These are phyloP conservation scores for Moelleriella libera DNA, from an alignment of 2,329 filamentous ascomycete species.

Conservation along the genomic window DNA sequence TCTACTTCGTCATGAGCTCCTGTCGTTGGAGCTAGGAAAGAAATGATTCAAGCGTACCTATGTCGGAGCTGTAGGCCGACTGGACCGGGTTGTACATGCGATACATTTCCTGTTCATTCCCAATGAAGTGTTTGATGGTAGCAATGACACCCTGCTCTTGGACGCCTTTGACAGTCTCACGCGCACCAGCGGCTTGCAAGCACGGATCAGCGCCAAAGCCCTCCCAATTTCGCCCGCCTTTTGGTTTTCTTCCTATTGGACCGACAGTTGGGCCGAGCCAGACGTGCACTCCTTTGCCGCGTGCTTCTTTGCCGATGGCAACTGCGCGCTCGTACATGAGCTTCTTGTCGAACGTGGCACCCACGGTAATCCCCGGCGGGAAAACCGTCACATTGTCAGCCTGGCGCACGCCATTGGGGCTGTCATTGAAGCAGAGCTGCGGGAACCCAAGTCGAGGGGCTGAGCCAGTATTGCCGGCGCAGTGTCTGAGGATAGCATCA, in stretches of 20 bases:
- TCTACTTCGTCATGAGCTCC: conserved; percentile 19
- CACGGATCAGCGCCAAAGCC: conserved; percentile 58
- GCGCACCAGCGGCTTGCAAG: conserved; percentile 63
- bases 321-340: conserved; percentile 55
- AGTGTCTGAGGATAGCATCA: conserved; percentile 29
- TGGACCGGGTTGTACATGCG: conserved; percentile 41
- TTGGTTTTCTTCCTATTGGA: conserved; percentile 56
- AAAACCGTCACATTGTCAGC: conserved; percentile 66
- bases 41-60: conserved; percentile 36
- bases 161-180: conserved; percentile 63
- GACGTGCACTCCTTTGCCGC: conserved; percentile 59
- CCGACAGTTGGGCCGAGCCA: conserved; percentile 59
- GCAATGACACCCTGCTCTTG: conserved; percentile 43
- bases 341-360: conserved; percentile 61
- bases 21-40: neutral
- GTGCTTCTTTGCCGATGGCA: conserved; percentile 56
- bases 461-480: conserved; percentile 65
- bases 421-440: conserved; percentile 58
- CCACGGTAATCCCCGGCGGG: conserved; percentile 63
- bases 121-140: conserved; percentile 41
- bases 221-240: conserved; percentile 64
- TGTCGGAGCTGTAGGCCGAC: conserved; percentile 52
- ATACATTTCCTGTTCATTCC: conserved; percentile 49
- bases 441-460: conserved; percentile 57
- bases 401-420: conserved; percentile 56